Conservation (phyloP, 208 protist genomes). For the Wallacemonas collosoma region DNA sequence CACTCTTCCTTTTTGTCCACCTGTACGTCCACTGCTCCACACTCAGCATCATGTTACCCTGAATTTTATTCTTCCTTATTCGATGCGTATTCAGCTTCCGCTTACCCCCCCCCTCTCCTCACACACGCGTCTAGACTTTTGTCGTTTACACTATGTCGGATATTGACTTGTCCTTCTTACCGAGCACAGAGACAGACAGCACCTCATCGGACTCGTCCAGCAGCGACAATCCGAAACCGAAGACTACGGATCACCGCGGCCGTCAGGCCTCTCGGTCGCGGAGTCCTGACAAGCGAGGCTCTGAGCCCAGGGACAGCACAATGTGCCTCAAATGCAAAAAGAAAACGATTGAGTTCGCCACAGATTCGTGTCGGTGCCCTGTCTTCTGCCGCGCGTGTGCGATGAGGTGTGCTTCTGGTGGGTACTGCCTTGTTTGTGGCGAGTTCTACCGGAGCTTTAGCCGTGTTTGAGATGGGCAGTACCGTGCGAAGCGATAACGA, state of each 20-base stretch:
- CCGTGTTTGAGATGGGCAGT: neutral
- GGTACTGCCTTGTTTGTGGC: conserved; percentile 78
- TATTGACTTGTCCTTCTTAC: conserved; percentile 3
- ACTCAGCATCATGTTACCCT: too few relatives aligned
- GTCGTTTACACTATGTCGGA: neutral
- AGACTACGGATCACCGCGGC: neutral
- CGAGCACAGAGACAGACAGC: conserved; percentile 8
- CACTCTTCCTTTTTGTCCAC: too few relatives aligned
- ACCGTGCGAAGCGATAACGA: neutral
- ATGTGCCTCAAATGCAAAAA: conserved; percentile 77
- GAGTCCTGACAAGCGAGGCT: neutral
- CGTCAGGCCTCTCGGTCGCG: neutral
- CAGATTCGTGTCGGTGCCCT: conserved; percentile 62
- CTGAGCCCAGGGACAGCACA: neutral
- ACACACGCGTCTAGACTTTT: neutral
- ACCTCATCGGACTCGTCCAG: neutral
- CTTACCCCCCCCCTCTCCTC: too few relatives aligned
- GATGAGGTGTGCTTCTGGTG: conserved; percentile 90
- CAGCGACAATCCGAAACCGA: neutral
- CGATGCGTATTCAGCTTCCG: too few relatives aligned
- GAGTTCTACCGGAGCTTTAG: conserved; percentile 62
- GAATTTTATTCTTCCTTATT: too few relatives aligned
- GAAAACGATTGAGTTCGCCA: conserved; percentile 57
- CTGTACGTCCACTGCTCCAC: too few relatives aligned
- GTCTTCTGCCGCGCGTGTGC: conserved; percentile 85